Conservation (phyloP, 2,329 filamentous ascomycete species). For the Fusarium sublunatum region DNA sequence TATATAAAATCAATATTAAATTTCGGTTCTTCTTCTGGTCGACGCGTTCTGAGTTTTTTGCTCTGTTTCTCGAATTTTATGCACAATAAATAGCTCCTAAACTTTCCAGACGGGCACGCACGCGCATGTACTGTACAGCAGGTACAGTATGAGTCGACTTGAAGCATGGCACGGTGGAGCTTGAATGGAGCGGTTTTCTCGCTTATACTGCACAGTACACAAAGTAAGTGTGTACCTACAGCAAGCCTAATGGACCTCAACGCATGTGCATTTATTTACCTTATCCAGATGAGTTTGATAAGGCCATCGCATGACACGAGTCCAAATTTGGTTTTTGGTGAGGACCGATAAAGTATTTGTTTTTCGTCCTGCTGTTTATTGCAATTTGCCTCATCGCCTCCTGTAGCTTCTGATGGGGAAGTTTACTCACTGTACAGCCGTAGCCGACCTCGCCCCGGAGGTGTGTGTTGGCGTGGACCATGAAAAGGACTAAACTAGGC, state of each 20-base stretch:
- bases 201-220: too few species aligned
- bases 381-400: not conserved
- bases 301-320: not conserved
- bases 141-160: too few species aligned
- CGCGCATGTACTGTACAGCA: too few species aligned
- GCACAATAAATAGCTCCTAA: too few species aligned
- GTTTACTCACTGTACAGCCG: conserved; percentile 22
- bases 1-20: not conserved
- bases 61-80: not conserved
- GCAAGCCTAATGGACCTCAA: too few species aligned
- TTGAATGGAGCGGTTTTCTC: too few species aligned
- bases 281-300: not conserved
- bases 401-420: not conserved
- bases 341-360: too few species aligned
- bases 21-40: not conserved
- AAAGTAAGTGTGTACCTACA: too few species aligned
- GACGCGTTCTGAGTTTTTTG: not conserved
- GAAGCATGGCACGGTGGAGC: too few species aligned
- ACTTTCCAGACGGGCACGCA: too few species aligned
- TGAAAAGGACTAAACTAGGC: conserved; percentile 19
- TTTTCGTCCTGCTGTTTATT: not conserved
- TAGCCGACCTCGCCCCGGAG: conserved; percentile 33
- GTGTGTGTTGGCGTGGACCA: conserved; percentile 30
- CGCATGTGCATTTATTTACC: not conserved
- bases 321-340: not conserved